These are phyloP conservation scores for Aspergillus quadrilineatus DNA, from an alignment of 2,329 filamentous ascomycete species.

Conservation along the genomic window DNA sequence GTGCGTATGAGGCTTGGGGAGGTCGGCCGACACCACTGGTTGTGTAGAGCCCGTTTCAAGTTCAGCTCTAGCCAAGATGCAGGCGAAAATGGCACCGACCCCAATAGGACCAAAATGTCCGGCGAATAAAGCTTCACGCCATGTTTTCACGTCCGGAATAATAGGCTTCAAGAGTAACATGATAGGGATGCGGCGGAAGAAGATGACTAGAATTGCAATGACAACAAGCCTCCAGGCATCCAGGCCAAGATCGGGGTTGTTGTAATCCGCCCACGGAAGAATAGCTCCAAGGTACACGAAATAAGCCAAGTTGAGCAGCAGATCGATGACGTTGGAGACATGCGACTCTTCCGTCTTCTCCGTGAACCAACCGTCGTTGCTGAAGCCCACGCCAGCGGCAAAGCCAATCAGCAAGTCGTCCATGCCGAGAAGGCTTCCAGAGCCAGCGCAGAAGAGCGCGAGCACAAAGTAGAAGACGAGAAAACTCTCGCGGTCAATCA, in stretches of 20 bases:
- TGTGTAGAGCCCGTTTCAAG: constrained; percentile 74
- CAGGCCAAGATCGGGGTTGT: constrained; percentile 70
- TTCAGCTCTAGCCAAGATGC: constrained; percentile 89
- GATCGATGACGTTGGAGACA: constrained; percentile 97
- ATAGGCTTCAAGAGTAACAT: constrained; percentile 89
- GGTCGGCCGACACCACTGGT: constrained; percentile 64
- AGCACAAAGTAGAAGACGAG: constrained; percentile 98
- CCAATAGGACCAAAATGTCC: constrained; percentile 98
- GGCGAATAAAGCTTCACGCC: constrained; percentile 94
- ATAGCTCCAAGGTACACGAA: constrained; percentile 98
- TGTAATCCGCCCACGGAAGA: constrained; percentile 93
- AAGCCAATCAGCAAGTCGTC: constrained; percentile 96
- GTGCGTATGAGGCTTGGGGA: constrained; percentile 51
- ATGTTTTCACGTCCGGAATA: constrained; percentile 96
- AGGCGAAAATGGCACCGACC: constrained; percentile 93
- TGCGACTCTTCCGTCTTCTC: constrained; percentile 98
- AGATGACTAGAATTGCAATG: constrained; percentile 86
- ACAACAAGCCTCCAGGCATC: constrained; percentile 89
- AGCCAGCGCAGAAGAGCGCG: constrained; percentile 91
- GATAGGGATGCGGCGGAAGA: constrained; percentile 93
- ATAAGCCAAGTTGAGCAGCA: constrained; percentile 94
- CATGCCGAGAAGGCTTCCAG: constrained; percentile 83
- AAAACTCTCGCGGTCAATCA: constrained; percentile 96
- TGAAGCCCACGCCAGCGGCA: constrained; percentile 94
- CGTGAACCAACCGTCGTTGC: constrained; percentile 98